phyloP scores from a whole-genome alignment of 2,329 filamentous ascomycete species.

The Pseudogymnoascus sp. region DNA sequence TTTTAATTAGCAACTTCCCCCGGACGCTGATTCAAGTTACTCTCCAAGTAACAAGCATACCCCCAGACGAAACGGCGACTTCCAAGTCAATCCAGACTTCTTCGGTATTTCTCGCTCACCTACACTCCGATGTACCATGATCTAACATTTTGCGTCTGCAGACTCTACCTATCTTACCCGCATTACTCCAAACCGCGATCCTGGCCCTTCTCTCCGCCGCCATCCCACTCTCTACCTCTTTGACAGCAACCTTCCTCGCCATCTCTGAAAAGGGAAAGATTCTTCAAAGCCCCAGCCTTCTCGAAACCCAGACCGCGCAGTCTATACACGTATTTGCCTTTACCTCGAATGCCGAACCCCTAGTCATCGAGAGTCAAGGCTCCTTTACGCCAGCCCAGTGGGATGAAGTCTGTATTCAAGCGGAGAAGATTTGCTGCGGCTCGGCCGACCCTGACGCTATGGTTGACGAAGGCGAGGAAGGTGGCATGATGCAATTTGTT shows the following conservation, averaged over 20 bases:
- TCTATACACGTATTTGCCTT: constrained; percentile 82
- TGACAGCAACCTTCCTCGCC: constrained; percentile 58
- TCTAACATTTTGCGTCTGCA: constrained; percentile 30
- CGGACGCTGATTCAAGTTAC: constrained; percentile 73
- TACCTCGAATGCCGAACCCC: constrained; percentile 61
- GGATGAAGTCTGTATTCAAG: constrained; percentile 60
- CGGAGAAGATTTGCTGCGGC: constrained; percentile 57
- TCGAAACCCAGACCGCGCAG: constrained; percentile 52
- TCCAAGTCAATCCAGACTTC: constrained; percentile 52
- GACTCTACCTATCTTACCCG: constrained; percentile 73
- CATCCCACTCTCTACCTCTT: constrained; percentile 68
- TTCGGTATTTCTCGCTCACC: constrained; percentile 39
- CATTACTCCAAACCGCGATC: constrained; percentile 71
- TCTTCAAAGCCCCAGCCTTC: constrained; percentile 53
- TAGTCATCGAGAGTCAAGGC: constrained; percentile 77
- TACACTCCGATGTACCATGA: not conserved
- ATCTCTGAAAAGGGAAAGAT: constrained; percentile 41
- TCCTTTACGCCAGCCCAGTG: constrained; percentile 68
- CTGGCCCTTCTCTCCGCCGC: constrained; percentile 74
- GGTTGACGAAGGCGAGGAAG: constrained; percentile 34
- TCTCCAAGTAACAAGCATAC: constrained; percentile 65
- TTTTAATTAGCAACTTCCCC: constrained; percentile 68
- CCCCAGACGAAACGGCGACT: constrained; percentile 57
- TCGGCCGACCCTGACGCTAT: constrained; percentile 23
- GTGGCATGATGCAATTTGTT: constrained; percentile 51